Evolutionary conservation across 805 yeast species (phyloP).

Genomic region (Isabelozyma rhagii): DNA sequence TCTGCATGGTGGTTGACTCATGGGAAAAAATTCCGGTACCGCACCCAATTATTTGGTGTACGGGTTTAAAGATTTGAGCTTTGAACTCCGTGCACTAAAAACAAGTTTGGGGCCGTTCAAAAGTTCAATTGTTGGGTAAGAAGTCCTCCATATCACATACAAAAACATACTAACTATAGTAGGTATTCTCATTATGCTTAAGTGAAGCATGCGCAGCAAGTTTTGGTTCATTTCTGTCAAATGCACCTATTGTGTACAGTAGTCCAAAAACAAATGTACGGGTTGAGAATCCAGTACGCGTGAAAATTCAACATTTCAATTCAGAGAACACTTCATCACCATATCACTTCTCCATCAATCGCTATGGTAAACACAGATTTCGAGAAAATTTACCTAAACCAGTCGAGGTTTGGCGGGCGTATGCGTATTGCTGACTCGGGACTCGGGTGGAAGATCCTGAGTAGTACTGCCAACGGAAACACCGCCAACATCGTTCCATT

Average conservation of each 20-base stretch:
- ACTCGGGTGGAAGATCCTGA: conserved; percentile 84
- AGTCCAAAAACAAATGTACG: background rate
- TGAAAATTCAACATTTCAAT: background rate
- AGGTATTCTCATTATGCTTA: too few relatives aligned
- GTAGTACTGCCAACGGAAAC: conserved; percentile 43
- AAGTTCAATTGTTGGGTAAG: too few relatives aligned
- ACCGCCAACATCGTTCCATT: conserved; percentile 58
- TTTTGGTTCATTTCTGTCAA: too few relatives aligned
- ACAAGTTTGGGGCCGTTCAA: too few relatives aligned
- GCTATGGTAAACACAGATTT: conserved; percentile 63
- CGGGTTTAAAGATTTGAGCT: background rate
- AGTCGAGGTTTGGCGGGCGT: conserved; percentile 78
- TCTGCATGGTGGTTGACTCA: background rate
- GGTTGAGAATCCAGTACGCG: background rate
- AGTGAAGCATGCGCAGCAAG: too few relatives aligned
- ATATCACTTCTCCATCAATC: background rate
- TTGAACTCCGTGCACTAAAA: too few relatives aligned
- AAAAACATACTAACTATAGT: too few relatives aligned
- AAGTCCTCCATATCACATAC: too few relatives aligned
- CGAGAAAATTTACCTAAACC: conserved; percentile 87
- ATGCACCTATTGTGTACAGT: too few relatives aligned
- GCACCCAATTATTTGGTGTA: background rate
- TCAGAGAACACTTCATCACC: background rate
- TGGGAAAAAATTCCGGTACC: background rate
- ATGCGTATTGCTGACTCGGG: conserved; percentile 97